Base-by-base conservation (phyloP, 2,329 filamentous ascomycete species). In the Alternaria triticina region DNA sequence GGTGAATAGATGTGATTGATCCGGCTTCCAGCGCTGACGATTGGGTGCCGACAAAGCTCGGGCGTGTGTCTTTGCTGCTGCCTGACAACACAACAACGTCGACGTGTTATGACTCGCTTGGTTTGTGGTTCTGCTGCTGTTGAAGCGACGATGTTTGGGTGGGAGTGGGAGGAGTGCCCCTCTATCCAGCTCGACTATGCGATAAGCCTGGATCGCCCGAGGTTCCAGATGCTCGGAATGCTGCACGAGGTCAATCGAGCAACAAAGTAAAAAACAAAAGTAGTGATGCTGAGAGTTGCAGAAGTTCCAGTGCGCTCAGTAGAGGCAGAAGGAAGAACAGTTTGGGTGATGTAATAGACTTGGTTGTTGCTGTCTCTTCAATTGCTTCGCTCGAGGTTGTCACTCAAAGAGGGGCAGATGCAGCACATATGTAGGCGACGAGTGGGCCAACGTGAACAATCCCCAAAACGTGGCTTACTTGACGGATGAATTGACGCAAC, bases 121-220 rank as follows among this genome's bases (percentile, higher is more conserved):
- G 25, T 20, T n/a, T 27, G 50, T 63, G 49, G 58, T 59, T 62
- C 54, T 57, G 50, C 57, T 50, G 49, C 62, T 56, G 57, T 58
- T 59, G 62, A 59, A 61, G 63, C 60, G 49, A 44, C 59, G 61
- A 51, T 45, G 28, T 20, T 45, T 33, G 17, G 30, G 51, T 55
- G 55, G 33, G 55, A 62, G 43, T 62, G 59, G 63, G 67, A 62
- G 56, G 62, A 43, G 27, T 70, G 67, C 66, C 71, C 72, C 68
- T 71, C 71, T 69, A 63, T 71, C 57, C 50, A 56, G 36, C 36
- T 47, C 45, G 54, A 62, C 55, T 61, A 62, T 70, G 68, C 74
- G 75, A 79, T 77, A 77, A 77, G 76, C 73, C 67, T 73, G 63
- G 71, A 74, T 71, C 64, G 68, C 65, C 75, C 74, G 73, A 74